Conservation (phyloP, 2,329 filamentous ascomycete genomes). For the Westerdykella sp. region DNA sequence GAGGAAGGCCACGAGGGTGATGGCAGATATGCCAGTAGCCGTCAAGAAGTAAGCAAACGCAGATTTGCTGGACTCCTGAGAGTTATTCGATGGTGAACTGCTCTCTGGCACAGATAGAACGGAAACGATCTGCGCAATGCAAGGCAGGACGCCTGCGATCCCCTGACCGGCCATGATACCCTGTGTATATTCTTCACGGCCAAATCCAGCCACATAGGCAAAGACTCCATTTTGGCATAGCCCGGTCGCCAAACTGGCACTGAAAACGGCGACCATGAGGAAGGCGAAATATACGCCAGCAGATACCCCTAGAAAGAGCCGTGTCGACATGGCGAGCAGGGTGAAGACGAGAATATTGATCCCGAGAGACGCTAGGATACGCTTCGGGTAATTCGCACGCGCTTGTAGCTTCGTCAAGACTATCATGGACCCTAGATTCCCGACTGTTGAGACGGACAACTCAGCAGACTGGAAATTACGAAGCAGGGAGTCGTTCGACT, state of each 20-base stretch:
- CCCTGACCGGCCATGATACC: conserved; percentile 94
- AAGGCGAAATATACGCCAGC: conserved; percentile 70
- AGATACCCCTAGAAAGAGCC: conserved; percentile 56
- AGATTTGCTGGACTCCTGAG: conserved; percentile 52
- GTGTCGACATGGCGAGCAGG: conserved; percentile 74
- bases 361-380: conserved; percentile 70
- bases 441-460: conserved; percentile 75
- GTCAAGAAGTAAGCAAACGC: conserved; percentile 90
- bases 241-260: conserved; percentile 72
- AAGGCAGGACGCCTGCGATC: conserved; percentile 82
- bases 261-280: conserved; percentile 72
- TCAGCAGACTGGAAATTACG: conserved; percentile 86
- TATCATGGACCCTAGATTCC: conserved; percentile 71
- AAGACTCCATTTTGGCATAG: conserved; percentile 92
- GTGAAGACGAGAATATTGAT: conserved; percentile 73
- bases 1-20: conserved; percentile 66
- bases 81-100: conserved; percentile 9
- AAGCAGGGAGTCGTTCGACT: conserved; percentile 61
- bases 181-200: conserved; percentile 82
- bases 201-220: conserved; percentile 82
- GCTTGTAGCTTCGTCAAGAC: conserved; percentile 74
- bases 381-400: conserved; percentile 77
- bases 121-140: conserved; percentile 77
- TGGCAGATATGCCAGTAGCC: conserved; percentile 67
- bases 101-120: conserved; percentile 59